Evolutionary conservation across 805 yeast genomes (phyloP).

Genomic region (Zygotorulaspora danielsina): DNA sequence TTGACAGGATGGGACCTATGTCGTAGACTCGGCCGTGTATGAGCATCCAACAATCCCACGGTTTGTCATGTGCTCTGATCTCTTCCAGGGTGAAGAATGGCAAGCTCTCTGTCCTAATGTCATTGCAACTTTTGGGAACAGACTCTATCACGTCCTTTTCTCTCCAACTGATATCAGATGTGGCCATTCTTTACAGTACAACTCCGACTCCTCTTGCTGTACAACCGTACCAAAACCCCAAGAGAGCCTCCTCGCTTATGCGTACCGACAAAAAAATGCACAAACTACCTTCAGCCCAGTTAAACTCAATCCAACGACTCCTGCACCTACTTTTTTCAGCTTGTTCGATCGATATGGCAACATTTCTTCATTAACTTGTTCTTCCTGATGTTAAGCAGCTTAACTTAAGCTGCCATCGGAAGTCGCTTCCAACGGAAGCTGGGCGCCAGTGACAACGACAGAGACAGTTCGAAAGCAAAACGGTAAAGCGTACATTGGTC

Average conservation of each 20-base stretch:
- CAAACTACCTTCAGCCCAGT: too few relatives aligned
- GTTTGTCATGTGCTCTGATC: constrained; percentile 14
- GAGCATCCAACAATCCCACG: constrained; percentile 25
- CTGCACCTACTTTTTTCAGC: too few relatives aligned
- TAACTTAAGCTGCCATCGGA: not conserved
- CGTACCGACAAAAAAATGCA: too few relatives aligned
- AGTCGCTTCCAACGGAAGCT: not conserved
- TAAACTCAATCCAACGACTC: too few relatives aligned
- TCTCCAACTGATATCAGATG: not conserved
- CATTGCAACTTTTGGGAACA: not conserved
- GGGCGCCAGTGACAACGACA: not conserved
- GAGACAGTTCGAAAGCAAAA: not conserved
- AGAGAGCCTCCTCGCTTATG: too few relatives aligned
- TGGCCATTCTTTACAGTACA: not conserved
- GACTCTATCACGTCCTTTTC: not conserved
- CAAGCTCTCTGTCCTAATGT: constrained; percentile 1
- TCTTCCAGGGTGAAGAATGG: constrained; percentile 15
- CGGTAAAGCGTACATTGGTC: too few relatives aligned
- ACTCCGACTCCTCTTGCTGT: not conserved
- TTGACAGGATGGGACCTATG: constrained; percentile 21
- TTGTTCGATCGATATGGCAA: too few relatives aligned
- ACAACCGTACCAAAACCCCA: not conserved
- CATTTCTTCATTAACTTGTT: too few relatives aligned
- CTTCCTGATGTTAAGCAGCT: too few relatives aligned
- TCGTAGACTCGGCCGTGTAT: constrained; percentile 27